These are phyloP conservation scores for Golubevia pallescens DNA, from an alignment of 1,284 basidiomycete species.

Conservation along the genomic window DNA sequence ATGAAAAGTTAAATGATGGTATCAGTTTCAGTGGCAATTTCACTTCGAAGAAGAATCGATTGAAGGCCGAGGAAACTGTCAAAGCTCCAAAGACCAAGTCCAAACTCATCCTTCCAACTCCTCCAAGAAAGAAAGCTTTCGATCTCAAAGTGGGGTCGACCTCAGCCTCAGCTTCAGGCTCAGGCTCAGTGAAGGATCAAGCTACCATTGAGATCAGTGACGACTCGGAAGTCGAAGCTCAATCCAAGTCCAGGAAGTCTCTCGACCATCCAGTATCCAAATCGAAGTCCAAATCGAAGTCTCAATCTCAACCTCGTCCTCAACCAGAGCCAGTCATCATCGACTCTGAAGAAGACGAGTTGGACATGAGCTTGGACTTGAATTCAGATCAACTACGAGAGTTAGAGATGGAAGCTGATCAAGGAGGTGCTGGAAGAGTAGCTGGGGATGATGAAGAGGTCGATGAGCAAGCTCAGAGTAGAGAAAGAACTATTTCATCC, in stretches of 20 bases:
- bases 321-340: not conserved
- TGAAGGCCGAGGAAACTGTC: no score
- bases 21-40: no score
- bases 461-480: not conserved
- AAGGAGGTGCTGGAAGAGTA: no score
- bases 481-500: not conserved
- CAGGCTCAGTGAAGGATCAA: not conserved
- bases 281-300: not conserved
- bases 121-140: no score
- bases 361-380: conserved; percentile 10
- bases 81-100: no score
- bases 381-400: not conserved
- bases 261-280: conserved; percentile 5
- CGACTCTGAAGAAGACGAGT: conserved; percentile 29
- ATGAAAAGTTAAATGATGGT: no score
- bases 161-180: no score
- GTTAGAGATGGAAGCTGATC: not conserved
- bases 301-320: not conserved
- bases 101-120: no score
- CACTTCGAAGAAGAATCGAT: no score
- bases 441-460: not conserved
- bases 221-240: not conserved
- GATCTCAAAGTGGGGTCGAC: no score
- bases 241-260: not conserved
- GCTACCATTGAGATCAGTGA: not conserved